Conservation (phyloP, 805 yeast genomes). For the Starmera amethionina region DNA sequence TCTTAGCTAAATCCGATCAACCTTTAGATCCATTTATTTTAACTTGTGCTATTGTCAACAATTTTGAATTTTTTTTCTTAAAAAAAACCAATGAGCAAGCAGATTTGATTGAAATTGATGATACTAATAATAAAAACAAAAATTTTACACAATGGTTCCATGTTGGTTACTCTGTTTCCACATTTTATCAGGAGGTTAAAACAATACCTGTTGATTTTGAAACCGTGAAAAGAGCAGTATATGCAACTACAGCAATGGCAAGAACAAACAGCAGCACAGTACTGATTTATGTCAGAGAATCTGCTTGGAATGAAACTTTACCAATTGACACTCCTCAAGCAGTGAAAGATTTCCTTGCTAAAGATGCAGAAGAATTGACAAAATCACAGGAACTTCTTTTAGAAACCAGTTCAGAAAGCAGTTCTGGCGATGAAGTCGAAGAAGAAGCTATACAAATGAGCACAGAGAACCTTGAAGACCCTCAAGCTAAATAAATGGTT, state of each 20-base stretch:
- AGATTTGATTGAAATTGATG: constrained; percentile 1
- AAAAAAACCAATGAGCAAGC: constrained; percentile 5
- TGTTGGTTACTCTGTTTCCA: constrained; percentile 11
- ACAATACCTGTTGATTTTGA: constrained; percentile 12
- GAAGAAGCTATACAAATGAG: constrained; percentile 29
- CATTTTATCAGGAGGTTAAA: no score
- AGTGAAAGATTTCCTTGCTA: constrained; percentile 20
- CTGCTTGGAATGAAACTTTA: constrained; percentile 10
- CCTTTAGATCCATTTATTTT: constrained; percentile 28
- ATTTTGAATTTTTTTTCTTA: constrained; percentile 22
- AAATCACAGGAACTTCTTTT: constrained; percentile 17
- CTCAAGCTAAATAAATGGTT: no score
- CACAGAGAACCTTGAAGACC: no score
- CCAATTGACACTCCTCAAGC: constrained; percentile 13
- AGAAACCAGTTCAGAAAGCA: constrained; percentile 30
- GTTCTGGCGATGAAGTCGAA: constrained; percentile 28
- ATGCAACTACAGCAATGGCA: constrained; percentile 12
- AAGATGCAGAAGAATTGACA: constrained; percentile 18
- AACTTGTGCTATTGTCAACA: constrained; percentile 25
- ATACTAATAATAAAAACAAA: background rate
- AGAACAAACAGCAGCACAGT: constrained; percentile 23
- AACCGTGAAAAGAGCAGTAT: constrained; percentile 14
- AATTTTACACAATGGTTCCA: constrained; percentile 18
- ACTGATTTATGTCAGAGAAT: constrained; percentile 23
- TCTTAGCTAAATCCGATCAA: constrained; percentile 14